Conservation (phyloP, 441 rosid species). For the Manihot esculenta region DNA sequence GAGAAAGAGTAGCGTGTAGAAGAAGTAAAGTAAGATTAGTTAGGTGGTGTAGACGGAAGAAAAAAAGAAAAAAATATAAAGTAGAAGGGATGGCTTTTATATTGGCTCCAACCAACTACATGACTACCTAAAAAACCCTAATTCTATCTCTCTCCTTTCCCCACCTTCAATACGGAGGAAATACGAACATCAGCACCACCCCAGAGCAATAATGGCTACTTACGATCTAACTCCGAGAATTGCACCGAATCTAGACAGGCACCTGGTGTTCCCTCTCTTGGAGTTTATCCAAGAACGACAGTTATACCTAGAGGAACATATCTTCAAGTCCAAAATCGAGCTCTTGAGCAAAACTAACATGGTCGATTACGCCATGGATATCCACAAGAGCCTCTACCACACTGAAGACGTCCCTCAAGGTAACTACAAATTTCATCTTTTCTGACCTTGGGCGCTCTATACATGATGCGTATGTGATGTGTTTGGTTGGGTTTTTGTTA, state of each 20-base stretch:
- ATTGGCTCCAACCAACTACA: not conserved
- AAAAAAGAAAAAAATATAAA: no score
- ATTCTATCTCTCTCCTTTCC: not conserved
- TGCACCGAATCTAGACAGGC: conserved; percentile 77
- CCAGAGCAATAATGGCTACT: conserved; percentile 39
- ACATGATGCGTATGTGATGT: not conserved
- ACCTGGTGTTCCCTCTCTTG: conserved; percentile 80
- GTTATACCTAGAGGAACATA: conserved; percentile 83
- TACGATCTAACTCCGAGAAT: conserved; percentile 76
- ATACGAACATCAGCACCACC: not conserved
- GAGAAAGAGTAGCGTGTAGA: no score
- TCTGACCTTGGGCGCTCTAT: not conserved
- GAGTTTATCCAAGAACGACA: conserved; percentile 89
- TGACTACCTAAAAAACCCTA: conserved; percentile 7
- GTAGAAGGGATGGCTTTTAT: not conserved
- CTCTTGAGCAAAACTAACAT: conserved; percentile 89
- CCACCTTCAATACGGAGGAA: not conserved
- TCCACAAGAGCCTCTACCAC: conserved; percentile 89
- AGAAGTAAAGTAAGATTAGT: no score
- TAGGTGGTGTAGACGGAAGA: no score
- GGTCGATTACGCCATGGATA: conserved; percentile 99
- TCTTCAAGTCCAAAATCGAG: conserved; percentile 81
- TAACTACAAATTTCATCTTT: not conserved
- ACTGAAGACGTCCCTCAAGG: conserved; percentile 88
- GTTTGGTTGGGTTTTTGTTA: conserved; percentile 2